Conservation (phyloP, 176 grass and related monocot species). For the Calamus simplicifolius region DNA sequence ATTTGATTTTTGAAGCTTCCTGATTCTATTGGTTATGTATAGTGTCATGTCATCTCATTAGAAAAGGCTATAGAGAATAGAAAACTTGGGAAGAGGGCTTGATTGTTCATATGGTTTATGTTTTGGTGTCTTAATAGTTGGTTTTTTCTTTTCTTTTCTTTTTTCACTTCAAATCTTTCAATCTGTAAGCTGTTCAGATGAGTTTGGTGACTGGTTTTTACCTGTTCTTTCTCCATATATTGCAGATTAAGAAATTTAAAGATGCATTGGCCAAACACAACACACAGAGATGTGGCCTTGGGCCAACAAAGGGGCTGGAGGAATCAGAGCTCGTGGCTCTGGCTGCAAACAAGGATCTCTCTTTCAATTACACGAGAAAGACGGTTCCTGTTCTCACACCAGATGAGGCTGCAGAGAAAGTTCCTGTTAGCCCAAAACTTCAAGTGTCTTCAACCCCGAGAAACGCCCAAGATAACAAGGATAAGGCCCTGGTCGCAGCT, state of each 20-base stretch:
- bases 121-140: no score
- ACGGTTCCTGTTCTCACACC: neutral
- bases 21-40: no score
- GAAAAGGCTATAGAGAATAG: no score
- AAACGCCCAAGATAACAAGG: neutral
- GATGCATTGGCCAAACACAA: constrained; percentile 12
- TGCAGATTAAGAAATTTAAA: neutral
- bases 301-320: neutral
- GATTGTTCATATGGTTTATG: no score
- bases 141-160: no score
- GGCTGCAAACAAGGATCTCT: constrained; percentile 13
- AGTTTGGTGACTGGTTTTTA: no score
- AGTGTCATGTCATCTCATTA: no score
- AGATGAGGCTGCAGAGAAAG: neutral
- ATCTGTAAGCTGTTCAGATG: no score
- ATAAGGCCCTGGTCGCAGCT: neutral
- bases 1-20: no score
- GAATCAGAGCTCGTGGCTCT: constrained; percentile 6
- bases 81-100: no score
- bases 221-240: no score
- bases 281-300: constrained; percentile 4
- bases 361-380: neutral
- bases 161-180: no score
- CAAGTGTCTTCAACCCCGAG: neutral
- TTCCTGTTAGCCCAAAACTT: neutral